Base-by-base conservation (phyloP, 345 rosid species). In the Citrus reticulata region DNA sequence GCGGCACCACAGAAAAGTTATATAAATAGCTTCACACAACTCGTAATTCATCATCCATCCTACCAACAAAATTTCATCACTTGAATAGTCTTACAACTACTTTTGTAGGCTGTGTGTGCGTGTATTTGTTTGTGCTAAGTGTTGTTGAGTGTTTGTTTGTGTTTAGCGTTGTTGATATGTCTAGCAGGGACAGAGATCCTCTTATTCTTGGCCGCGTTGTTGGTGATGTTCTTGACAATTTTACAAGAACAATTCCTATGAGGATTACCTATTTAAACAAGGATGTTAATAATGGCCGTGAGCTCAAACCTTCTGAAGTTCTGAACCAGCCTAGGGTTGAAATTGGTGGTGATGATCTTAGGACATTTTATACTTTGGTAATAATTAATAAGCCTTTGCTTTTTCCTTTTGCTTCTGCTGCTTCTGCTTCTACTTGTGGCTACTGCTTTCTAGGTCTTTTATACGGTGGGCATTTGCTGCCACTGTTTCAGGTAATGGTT, bases 291-390 rank as follows among this genome's bases (percentile, higher is more conserved):
- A 92, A 90, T 81, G 91, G 95, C 1, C 88, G 87, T 72, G 90
- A 86, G 68, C 87, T 87, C 83, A 92, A 90, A 68, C 95, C 93
- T 1, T 87, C 91, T 58, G 88, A 85, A 17, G 85, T 90, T 59
- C 78, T 75, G 70, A 77, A 68, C 81, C 91, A 76, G 37, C 95
- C 95, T 22, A 78, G 92, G 77, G 86, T 92, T 73, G 88, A 86
- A 16, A 75, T 92, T 63, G 95, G 95, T 29, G 95, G 95, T 8
- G 81, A 82, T 7, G 95, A 92, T 78, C 84, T 92, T 2, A 78
- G 92, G 78, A 92, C 89, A 67, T 90, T 89, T 83, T 92, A 90
- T 84, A 90, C 93, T 70, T 74, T 92, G 93, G 93, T 90, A 75
- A 32, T 14, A 60, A 2, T 73, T 5, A 2, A n/a, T 8, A 30